Base-by-base conservation (phyloP, 1,284 basidiomycete genomes). In the Rhodotorula sp. region DNA sequence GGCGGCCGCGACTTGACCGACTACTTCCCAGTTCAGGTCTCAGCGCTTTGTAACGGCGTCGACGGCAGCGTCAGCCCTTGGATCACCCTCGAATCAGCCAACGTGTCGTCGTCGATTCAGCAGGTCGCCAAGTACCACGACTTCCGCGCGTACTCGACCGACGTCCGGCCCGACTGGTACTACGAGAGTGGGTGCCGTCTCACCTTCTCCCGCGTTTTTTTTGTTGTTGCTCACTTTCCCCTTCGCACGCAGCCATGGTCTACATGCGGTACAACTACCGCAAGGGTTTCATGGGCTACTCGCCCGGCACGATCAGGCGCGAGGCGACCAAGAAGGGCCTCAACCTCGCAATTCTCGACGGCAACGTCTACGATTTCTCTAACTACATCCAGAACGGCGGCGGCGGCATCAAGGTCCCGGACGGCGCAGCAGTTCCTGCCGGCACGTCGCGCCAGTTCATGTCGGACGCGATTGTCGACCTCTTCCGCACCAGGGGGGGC, bases 101-200 rank as follows among this genome's bases (percentile, higher is more conserved):
- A 99, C 83, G 89, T 91, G 28, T 72, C 77, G 18, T 89, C 91
- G 30, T 65, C 76, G 5, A 89, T 94, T 77, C 77, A 81, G 11
- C 91, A 92, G 77, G 80, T 90, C n/a, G 79, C 81, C 31, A 84
- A 87, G 75, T 99, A 99, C 80, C 95, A 99, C 80, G 94, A 98
- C 80, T 99, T 99, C 87, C 89, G 94, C 52, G 87, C 87, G 0
- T 88, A 84, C 77, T 90, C 89, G 37, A 89, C 89, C 70, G 94
- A 99, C 78, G 89, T 89, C 0, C 87, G 94, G 30, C 93, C 94
- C 0, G 95, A 99, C 80, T 99, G 95, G 96, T 99, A 99, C 81
- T 93, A 90, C 75, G 91, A 99, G 82, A 73, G 72, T 73, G 56
- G 50, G 69, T 47, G 40, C 37, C 13, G 8, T n/a, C 2, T n/a